These are phyloP conservation scores for Blastomyces emzantsi DNA, from an alignment of 2,329 filamentous ascomycete genomes.

Conservation along the genomic window DNA sequence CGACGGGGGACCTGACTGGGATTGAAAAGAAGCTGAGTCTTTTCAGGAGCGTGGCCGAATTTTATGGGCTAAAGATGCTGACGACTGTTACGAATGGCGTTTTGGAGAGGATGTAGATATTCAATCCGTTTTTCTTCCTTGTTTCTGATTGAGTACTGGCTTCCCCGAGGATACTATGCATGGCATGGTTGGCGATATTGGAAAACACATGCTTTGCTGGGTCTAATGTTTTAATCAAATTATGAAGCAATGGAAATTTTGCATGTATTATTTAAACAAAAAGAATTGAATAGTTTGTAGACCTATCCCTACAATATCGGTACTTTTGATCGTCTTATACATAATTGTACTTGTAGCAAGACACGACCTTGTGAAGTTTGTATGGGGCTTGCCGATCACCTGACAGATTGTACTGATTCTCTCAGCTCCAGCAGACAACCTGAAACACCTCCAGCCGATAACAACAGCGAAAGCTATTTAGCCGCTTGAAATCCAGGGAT, in stretches of 20 bases:
- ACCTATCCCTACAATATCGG: background rate
- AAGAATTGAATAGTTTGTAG: background rate
- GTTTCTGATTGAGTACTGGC: background rate
- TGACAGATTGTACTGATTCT: background rate
- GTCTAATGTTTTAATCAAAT: background rate
- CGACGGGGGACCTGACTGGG: conserved; percentile 58
- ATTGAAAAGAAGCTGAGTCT: conserved; percentile 58
- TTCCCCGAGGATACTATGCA: background rate
- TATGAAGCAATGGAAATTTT: background rate
- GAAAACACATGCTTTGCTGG: background rate
- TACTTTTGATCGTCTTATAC: background rate
- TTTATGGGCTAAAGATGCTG: conserved; percentile 76
- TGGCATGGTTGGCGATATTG: conserved; percentile 1
- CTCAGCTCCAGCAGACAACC: background rate
- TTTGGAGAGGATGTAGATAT: conserved; percentile 34
- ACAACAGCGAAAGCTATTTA: background rate
- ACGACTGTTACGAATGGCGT: conserved; percentile 62
- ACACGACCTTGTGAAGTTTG: background rate
- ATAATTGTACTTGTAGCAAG: background rate
- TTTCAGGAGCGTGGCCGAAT: conserved; percentile 63
- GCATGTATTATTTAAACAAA: background rate
- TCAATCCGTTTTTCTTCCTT: background rate
- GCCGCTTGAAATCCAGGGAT: background rate
- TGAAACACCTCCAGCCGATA: conserved; percentile 1
- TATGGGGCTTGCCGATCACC: background rate